A percentile compares a stretch with the other conserved stretches of the same genome.
Evolutionary conservation across 345 rosid species (phyloP).

Genomic region (Salix viminalis): DNA sequence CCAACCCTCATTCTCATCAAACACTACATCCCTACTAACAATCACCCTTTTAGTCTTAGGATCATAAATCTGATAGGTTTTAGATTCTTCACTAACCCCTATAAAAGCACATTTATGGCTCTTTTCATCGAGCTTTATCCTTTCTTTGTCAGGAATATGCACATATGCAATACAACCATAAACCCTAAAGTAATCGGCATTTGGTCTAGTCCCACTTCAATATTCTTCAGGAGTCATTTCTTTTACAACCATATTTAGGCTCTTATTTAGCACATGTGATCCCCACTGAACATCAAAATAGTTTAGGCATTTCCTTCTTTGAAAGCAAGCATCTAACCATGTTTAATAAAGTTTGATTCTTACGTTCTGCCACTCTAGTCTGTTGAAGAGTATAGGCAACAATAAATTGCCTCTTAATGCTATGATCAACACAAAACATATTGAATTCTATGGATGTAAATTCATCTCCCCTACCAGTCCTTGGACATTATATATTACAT

Average conservation of each 20-base stretch:
- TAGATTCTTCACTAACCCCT: neutral
- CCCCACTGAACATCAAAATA: neutral
- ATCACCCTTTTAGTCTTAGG: neutral
- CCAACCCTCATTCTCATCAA: neutral
- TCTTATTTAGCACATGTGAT: neutral
- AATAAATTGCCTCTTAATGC: neutral
- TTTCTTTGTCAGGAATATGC: neutral
- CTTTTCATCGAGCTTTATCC: neutral
- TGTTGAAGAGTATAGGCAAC: neutral
- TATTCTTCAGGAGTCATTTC: neutral
- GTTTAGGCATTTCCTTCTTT: neutral
- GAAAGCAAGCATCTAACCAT: neutral
- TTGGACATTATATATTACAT: neutral
- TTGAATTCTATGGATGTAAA: neutral
- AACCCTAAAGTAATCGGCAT: neutral
- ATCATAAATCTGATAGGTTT: neutral
- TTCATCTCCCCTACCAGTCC: neutral
- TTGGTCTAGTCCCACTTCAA: neutral
- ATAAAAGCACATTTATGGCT: neutral
- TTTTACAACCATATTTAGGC: neutral
- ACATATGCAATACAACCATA: neutral
- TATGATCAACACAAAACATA: neutral
- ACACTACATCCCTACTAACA: neutral
- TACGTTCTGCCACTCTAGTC: neutral
- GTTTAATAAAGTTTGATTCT: neutral